Percentiles rank a stretch among this genome's conserved stretches.
Evolutionary conservation across 441 rosid species (phyloP).

Genomic region (Theobroma grandiflorum): DNA sequence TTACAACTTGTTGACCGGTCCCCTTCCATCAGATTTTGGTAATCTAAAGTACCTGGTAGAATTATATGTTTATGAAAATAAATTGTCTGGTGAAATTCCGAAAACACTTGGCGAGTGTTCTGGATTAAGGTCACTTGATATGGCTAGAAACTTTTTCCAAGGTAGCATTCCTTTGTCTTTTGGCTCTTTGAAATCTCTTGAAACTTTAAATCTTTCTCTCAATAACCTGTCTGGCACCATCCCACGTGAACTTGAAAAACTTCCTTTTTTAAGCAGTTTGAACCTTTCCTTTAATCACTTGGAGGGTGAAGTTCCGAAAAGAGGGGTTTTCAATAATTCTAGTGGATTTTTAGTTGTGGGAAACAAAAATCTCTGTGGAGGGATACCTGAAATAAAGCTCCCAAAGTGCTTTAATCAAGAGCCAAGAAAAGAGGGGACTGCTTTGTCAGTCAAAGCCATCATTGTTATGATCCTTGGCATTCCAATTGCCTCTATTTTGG

Average conservation of each 20-base stretch:
- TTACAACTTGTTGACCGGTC: conserved; percentile 32
- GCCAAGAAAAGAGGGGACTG: not conserved
- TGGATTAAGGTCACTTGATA: conserved; percentile 26
- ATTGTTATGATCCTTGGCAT: not conserved
- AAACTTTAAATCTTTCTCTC: conserved; percentile 35
- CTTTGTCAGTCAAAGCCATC: not conserved
- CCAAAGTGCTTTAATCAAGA: not conserved
- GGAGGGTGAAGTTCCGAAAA: conserved; percentile 34
- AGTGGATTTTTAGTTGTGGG: conserved; percentile 32
- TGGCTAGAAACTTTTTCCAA: conserved; percentile 34
- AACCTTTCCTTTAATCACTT: conserved; percentile 43
- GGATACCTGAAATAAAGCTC: conserved; percentile 27
- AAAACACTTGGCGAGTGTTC: conserved; percentile 28
- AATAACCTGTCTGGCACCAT: conserved; percentile 36
- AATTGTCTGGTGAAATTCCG: conserved; percentile 39
- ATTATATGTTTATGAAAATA: conserved; percentile 34
- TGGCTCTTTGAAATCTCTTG: conserved; percentile 30
- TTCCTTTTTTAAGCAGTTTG: conserved; percentile 26
- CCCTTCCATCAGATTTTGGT: conserved; percentile 29
- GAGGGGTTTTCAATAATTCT: conserved; percentile 33
- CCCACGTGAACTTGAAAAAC: conserved; percentile 28
- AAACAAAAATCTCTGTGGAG: conserved; percentile 45
- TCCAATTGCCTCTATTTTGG: not conserved
- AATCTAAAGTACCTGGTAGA: conserved; percentile 8
- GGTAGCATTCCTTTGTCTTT: conserved; percentile 38